A percentile compares a stretch with the other conserved stretches of the same genome.
These are phyloP conservation scores for Quercus suber DNA, from an alignment of 306 rosid species.

Conservation along the genomic window DNA sequence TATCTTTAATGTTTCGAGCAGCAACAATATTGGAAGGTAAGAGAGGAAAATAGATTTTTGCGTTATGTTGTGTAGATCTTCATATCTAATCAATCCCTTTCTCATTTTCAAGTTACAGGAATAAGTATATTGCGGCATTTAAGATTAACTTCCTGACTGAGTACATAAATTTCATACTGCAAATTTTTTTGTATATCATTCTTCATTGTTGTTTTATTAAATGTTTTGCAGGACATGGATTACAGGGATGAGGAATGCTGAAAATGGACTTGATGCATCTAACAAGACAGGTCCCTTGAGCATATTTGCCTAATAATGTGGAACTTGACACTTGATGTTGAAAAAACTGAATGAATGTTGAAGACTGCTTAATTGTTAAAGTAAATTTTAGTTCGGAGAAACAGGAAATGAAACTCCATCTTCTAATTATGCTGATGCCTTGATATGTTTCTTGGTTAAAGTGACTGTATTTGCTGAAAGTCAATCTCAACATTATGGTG, in stretches of 20 bases:
- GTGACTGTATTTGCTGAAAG: constrained; percentile 13
- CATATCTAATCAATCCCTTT: neutral
- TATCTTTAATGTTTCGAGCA: constrained; percentile 52
- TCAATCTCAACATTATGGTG: constrained; percentile 7
- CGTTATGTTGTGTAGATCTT: neutral
- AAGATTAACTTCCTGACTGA: neutral
- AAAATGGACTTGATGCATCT: constrained; percentile 68
- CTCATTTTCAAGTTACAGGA: neutral
- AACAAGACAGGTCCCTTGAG: constrained; percentile 75
- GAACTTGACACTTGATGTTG: constrained; percentile 18
- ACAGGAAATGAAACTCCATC: constrained; percentile 19
- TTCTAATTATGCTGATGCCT: constrained; percentile 8
- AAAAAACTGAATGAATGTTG: constrained; percentile 20
- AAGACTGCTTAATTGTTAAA: constrained; percentile 11
- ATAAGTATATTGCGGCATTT: neutral
- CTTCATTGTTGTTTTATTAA: neutral
- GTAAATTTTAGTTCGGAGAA: constrained; percentile 20
- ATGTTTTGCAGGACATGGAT: constrained; percentile 54
- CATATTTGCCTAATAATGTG: constrained; percentile 57
- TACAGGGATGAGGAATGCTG: constrained; percentile 57
- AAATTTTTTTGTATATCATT: neutral
- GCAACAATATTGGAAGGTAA: constrained; percentile 58
- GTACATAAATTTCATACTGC: neutral
- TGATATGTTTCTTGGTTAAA: constrained; percentile 26
- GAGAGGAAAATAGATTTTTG: neutral